Percentiles rank a stretch among this genome's conserved stretches.
Evolutionary conservation across 345 rosid genomes (phyloP).

Genomic region (Psidium friedrichsthalianum): DNA sequence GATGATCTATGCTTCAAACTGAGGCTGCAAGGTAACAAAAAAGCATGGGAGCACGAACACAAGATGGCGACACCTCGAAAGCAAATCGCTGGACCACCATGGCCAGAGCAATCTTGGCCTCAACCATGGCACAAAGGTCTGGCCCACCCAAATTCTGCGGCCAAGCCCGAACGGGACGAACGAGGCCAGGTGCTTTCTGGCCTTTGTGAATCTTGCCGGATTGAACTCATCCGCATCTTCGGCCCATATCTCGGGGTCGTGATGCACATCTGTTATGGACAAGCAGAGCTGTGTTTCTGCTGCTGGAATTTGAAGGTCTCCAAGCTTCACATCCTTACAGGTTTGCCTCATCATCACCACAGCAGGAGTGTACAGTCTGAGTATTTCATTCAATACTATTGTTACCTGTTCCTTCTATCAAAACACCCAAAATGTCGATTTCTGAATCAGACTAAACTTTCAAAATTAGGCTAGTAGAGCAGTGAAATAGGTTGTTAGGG

Average conservation of each 20-base stretch:
- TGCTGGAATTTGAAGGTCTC: constrained; percentile 45
- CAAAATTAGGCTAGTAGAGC: not conserved
- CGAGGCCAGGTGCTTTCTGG: constrained; percentile 31
- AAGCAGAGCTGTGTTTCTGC: constrained; percentile 43
- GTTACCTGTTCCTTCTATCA: constrained; percentile 24
- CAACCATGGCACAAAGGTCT: constrained; percentile 33
- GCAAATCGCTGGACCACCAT: constrained; percentile 35
- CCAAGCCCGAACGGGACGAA: constrained; percentile 54
- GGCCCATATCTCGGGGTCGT: constrained; percentile 61
- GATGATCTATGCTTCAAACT: constrained; percentile 55
- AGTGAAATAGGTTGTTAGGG: too few relatives aligned
- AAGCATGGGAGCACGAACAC: constrained; percentile 60
- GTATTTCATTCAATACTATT: constrained; percentile 59
- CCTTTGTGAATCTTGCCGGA: constrained; percentile 42
- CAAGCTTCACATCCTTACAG: constrained; percentile 28
- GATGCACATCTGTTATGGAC: constrained; percentile 40
- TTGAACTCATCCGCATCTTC: constrained; percentile 52
- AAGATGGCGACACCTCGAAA: constrained; percentile 42
- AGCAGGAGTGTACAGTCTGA: constrained; percentile 67
- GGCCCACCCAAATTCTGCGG: constrained; percentile 49
- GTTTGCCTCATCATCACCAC: constrained; percentile 41
- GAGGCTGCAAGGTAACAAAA: constrained; percentile 44
- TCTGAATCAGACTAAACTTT: not conserved
- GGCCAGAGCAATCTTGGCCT: constrained; percentile 48
- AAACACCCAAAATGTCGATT: not conserved